A percentile compares a stretch with the other conserved stretches of the same genome.
Evolutionary conservation across 257 asterid genomes (phyloP).

Genomic region (Cynanchum wilfordii): DNA sequence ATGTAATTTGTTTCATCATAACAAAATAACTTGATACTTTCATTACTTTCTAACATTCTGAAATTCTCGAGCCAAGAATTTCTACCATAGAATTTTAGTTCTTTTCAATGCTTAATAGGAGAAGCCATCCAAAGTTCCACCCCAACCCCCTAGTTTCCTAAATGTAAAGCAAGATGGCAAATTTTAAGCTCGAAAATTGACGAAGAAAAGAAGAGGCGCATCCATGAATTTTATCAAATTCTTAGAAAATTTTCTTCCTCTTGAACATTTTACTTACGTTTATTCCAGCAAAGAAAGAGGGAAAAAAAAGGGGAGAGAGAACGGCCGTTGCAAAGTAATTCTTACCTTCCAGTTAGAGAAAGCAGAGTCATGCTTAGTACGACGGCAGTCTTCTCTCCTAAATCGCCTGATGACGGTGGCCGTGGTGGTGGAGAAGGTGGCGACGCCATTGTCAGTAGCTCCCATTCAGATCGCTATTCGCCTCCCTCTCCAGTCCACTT

Average conservation of each 20-base stretch:
- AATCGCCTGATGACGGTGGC: slow-evolving; percentile 24
- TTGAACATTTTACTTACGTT: not conserved
- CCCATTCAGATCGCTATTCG: slow-evolving; percentile 7
- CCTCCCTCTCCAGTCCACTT: not conserved
- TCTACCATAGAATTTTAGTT: not conserved
- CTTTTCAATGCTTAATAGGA: not conserved
- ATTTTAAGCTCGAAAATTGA: not conserved
- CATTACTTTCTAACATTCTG: too few relatives aligned
- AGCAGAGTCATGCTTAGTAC: slow-evolving; percentile 73
- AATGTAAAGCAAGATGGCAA: not conserved
- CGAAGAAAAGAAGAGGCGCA: not conserved
- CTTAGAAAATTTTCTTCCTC: not conserved
- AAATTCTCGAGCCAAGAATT: not conserved
- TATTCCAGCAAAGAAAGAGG: not conserved
- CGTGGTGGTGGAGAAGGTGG: slow-evolving; percentile 10
- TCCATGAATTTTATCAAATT: not conserved
- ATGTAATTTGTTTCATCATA: not conserved
- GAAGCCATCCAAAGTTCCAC: too few relatives aligned
- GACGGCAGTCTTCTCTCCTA: slow-evolving; percentile 67
- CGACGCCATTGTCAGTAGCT: slow-evolving; percentile 8
- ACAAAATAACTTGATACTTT: not conserved
- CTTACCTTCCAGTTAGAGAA: slow-evolving; percentile 90
- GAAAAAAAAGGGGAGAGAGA: not conserved
- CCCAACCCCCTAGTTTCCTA: not conserved
- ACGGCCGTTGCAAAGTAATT: not conserved